Evolutionary conservation across 2,329 filamentous ascomycete species (phyloP).

Genomic region (Penicillium psychrosexuale): DNA sequence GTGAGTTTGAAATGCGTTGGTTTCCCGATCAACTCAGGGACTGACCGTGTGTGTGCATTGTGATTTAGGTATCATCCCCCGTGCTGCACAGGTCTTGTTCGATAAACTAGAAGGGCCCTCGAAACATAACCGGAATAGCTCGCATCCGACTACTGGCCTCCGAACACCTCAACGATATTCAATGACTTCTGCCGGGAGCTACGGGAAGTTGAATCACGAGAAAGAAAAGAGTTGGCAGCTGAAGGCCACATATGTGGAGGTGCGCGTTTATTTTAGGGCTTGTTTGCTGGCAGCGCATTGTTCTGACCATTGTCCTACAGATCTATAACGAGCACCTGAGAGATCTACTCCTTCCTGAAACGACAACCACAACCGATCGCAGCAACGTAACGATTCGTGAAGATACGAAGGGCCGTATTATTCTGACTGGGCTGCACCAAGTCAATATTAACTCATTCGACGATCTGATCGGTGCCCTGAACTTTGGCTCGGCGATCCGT

Average conservation of each 20-base stretch:
- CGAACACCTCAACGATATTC: constrained; percentile 78
- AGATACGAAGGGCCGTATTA: constrained; percentile 89
- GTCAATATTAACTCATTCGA: constrained; percentile 87
- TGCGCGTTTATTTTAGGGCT: constrained; percentile 27
- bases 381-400: constrained; percentile 85
- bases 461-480: constrained; percentile 82
- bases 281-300: not conserved
- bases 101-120: constrained; percentile 69
- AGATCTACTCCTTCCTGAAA: constrained; percentile 80
- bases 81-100: constrained; percentile 81
- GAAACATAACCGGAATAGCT: constrained; percentile 60
- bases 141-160: constrained; percentile 69
- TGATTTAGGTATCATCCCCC: constrained; percentile 82
- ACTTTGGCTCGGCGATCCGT: constrained; percentile 88
- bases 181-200: constrained; percentile 51
- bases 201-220: constrained; percentile 52
- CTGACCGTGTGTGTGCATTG: constrained; percentile 5
- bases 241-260: constrained; percentile 84
- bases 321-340: constrained; percentile 97
- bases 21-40: no score
- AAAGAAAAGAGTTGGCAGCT: constrained; percentile 86
- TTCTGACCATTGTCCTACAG: constrained; percentile 42
- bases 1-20: constrained; percentile 51
- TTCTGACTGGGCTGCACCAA: constrained; percentile 85
- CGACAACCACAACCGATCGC: constrained; percentile 66